Conservation (phyloP, 1,284 basidiomycete species). For the Microbotryum lychnidis-dioicae region DNA sequence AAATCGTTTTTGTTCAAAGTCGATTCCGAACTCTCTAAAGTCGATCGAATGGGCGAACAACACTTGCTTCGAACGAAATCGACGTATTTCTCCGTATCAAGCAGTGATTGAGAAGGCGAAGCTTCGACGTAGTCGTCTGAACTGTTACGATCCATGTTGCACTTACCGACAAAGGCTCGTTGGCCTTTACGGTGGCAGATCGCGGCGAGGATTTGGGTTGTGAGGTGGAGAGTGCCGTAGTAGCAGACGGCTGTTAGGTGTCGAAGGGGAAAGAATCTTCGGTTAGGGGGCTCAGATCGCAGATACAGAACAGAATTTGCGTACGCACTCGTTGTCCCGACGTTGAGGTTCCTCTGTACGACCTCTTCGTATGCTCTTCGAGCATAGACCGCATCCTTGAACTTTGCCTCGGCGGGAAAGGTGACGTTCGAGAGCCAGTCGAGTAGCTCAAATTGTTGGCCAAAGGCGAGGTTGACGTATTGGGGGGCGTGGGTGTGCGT, state of each 20-base stretch:
- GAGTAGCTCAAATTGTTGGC: slow-evolving; percentile 57
- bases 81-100: slow-evolving; percentile 59
- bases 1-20: neutral
- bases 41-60: slow-evolving; percentile 30
- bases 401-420: slow-evolving; percentile 81
- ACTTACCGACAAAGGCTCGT: slow-evolving; percentile 80
- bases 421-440: slow-evolving; percentile 79
- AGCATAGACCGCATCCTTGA: slow-evolving; percentile 65
- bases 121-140: slow-evolving; percentile 66
- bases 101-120: slow-evolving; percentile 49
- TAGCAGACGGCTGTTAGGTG: slow-evolving; percentile 64
- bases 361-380: slow-evolving; percentile 60
- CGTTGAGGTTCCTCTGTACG: slow-evolving; percentile 64
- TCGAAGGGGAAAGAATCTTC: neutral
- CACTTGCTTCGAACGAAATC: slow-evolving; percentile 50
- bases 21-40: slow-evolving; percentile 6
- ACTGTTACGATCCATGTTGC: slow-evolving; percentile 81
- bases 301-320: neutral
- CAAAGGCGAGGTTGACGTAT: slow-evolving; percentile 32
- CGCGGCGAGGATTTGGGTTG: slow-evolving; percentile 71
- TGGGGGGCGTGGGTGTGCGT: slow-evolving; percentile 40
- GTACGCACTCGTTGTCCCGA: slow-evolving; percentile 53
- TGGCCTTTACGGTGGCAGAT: slow-evolving; percentile 66
- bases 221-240: slow-evolving; percentile 74
- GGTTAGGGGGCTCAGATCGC: neutral